Evolutionary conservation across 2,329 filamentous ascomycete genomes (phyloP).

Genomic region (Sporothrix variecibatus): DNA sequence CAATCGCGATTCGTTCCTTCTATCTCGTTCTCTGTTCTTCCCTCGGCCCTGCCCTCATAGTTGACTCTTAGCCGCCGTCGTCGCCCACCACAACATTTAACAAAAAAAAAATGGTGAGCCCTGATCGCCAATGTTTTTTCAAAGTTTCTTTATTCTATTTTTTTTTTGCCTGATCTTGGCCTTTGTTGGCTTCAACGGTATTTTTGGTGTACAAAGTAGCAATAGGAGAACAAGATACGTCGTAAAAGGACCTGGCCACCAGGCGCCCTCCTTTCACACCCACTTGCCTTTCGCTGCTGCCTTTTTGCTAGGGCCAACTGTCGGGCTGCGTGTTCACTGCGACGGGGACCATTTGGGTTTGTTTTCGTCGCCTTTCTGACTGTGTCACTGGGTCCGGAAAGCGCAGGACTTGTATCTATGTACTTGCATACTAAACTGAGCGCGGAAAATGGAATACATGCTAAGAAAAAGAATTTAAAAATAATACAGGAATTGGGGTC

Average conservation of each 20-base stretch:
- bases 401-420: background rate
- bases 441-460: background rate
- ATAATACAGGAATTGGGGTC: constrained; percentile 15
- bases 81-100: background rate
- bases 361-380: background rate
- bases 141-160: constrained; percentile 1
- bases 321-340: background rate
- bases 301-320: constrained; percentile 4
- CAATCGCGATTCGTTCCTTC: constrained; percentile 4
- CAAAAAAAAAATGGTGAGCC: background rate
- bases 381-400: constrained; percentile 1
- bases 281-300: constrained; percentile 1
- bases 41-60: background rate
- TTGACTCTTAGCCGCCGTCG: constrained; percentile 4
- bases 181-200: constrained; percentile 12
- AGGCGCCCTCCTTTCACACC: background rate
- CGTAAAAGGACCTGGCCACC: background rate
- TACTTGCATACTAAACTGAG: background rate
- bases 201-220: background rate
- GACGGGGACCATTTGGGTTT: background rate
- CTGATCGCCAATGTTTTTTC: background rate
- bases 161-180: background rate
- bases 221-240: background rate
- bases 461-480: constrained; percentile 6
- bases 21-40: constrained; percentile 20